Conservation (phyloP, 805 yeast genomes). For the Starmerella sp. region DNA sequence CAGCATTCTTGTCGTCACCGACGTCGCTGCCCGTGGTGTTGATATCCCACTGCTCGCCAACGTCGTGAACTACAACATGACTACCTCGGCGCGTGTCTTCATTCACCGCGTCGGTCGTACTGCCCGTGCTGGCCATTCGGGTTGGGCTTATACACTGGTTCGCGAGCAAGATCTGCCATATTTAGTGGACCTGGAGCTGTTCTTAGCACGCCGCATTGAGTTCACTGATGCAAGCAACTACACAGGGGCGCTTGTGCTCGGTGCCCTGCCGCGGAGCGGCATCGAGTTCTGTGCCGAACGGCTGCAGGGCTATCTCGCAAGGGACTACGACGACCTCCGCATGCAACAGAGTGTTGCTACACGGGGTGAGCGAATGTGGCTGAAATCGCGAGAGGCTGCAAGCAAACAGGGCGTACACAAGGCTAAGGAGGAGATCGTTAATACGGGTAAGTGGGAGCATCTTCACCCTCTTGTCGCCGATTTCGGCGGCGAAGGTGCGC, state of each 20-base stretch:
- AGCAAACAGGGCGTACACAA: constrained; percentile 77
- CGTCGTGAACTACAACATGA: constrained; percentile 82
- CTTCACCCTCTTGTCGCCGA: constrained; percentile 56
- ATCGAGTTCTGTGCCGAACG: constrained; percentile 66
- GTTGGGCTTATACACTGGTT: constrained; percentile 93
- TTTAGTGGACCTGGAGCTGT: constrained; percentile 76
- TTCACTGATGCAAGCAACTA: constrained; percentile 44
- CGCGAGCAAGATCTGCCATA: constrained; percentile 82
- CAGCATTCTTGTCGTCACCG: constrained; percentile 86
- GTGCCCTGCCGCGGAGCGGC: constrained; percentile 63
- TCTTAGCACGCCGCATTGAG: constrained; percentile 69
- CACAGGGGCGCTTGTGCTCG: constrained; percentile 68
- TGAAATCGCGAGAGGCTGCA: constrained; percentile 77
- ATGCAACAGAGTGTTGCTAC: constrained; percentile 57
- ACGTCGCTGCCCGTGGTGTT: constrained; percentile 90
- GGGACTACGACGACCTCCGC: constrained; percentile 53
- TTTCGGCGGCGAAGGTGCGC: constrained; percentile 44
- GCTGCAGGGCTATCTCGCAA: constrained; percentile 46
- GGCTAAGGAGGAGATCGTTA: constrained; percentile 56
- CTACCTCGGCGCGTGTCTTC: constrained; percentile 85
- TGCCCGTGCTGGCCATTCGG: constrained; percentile 96
- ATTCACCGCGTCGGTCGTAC: constrained; percentile 98
- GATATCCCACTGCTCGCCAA: constrained; percentile 95
- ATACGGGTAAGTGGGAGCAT: constrained; percentile 61
- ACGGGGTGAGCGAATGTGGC: constrained; percentile 80